phyloP scores from a whole-genome alignment of 345 rosid species.

The Durio zibethinus region DNA sequence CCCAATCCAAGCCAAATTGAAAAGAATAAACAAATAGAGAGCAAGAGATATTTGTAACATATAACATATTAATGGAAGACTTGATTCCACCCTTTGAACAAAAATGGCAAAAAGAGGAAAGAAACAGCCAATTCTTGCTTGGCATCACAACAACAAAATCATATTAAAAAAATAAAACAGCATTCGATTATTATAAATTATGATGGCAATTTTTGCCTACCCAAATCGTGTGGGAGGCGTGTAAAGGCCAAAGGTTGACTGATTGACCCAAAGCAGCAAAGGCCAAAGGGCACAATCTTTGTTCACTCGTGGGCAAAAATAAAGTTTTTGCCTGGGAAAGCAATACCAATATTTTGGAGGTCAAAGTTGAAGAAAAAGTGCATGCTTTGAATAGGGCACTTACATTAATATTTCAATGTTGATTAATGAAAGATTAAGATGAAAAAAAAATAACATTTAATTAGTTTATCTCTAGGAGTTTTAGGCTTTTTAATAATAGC shows the following conservation, averaged over 20 bases:
- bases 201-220: slow-evolving; percentile 17
- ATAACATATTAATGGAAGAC: background rate
- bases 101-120: background rate
- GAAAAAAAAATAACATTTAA: background rate
- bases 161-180: background rate
- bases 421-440: slow-evolving; percentile 1
- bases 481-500: background rate
- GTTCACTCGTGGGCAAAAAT: background rate
- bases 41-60: background rate
- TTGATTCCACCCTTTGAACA: background rate
- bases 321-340: background rate
- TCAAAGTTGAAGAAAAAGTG: slow-evolving; percentile 5
- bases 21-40: background rate
- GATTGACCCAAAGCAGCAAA: background rate
- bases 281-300: background rate
- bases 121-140: background rate
- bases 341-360: background rate
- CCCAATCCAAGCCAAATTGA: background rate
- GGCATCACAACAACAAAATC: background rate
- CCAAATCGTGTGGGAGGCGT: slow-evolving; percentile 15
- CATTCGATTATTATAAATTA: background rate
- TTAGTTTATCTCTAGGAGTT: background rate
- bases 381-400: slow-evolving; percentile 1
- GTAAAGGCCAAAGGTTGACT: slow-evolving; percentile 4
- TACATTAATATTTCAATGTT: background rate